A percentile compares a stretch with the other conserved stretches of the same genome.
These are phyloP conservation scores for Plasmodium falciparum DNA, from an alignment of 169 alveolate genomes.

Conservation along the genomic window DNA sequence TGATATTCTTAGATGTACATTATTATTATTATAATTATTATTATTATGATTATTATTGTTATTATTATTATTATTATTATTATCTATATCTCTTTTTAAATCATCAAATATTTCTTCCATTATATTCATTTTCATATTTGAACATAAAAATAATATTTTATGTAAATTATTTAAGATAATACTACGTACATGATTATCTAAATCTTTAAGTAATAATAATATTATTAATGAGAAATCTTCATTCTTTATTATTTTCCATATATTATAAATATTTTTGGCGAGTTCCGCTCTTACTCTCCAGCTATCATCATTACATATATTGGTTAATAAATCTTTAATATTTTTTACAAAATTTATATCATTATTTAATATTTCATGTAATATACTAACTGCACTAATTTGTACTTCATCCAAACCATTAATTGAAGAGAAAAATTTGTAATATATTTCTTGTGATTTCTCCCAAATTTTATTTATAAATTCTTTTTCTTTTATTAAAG, in stretches of 20 bases:
- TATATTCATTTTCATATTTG: conserved; percentile 56
- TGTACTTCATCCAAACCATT: conserved; percentile 78
- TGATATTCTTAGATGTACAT: conserved; percentile 74
- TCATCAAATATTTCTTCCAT: conserved; percentile 74
- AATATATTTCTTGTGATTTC: conserved; percentile 55
- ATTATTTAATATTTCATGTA: conserved; percentile 36
- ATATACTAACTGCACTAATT: conserved; percentile 71
- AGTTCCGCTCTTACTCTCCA: conserved; percentile 75
- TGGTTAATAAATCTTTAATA: conserved; percentile 42
- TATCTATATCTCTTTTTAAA: conserved; percentile 77
- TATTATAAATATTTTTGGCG: conserved; percentile 65
- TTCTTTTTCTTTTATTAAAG: background rate
- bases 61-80: conserved; percentile 23
- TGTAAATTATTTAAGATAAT: conserved; percentile 55
- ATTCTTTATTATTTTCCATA: conserved; percentile 26
- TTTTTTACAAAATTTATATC: conserved; percentile 44
- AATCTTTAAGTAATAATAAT: conserved; percentile 65
- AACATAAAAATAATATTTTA: conserved; percentile 29
- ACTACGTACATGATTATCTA: conserved; percentile 76
- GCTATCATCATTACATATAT: conserved; percentile 73
- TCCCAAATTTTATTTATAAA: conserved; percentile 55
- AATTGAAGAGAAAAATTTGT: conserved; percentile 43
- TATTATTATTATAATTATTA: conserved; percentile 21
- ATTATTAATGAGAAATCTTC: conserved; percentile 36
- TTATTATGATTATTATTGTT: conserved; percentile 18